These are phyloP conservation scores for Hericium erinaceus DNA, from an alignment of 768 basidiomycete species.

Conservation along the genomic window DNA sequence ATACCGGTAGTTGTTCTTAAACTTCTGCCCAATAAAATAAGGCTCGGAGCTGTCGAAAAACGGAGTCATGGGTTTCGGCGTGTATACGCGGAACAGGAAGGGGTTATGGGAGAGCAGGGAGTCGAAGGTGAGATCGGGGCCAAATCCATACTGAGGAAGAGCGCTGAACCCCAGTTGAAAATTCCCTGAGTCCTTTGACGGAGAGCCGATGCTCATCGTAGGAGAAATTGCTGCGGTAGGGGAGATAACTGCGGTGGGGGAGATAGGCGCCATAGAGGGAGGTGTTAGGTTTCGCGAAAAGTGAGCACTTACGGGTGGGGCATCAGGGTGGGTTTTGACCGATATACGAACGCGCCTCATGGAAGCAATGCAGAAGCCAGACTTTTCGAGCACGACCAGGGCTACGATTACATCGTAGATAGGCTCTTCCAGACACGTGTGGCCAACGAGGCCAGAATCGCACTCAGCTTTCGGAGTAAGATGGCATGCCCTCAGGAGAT, in stretches of 20 bases:
- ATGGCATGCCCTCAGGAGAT: no score
- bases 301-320: neutral
- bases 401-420: neutral
- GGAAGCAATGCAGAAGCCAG: neutral
- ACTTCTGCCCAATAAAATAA: slow-evolving; percentile 62
- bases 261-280: neutral
- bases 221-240: neutral
- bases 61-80: slow-evolving; percentile 51
- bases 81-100: slow-evolving; percentile 75
- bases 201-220: neutral
- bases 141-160: slow-evolving; percentile 70
- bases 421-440: neutral
- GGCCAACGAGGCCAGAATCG: neutral
- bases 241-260: neutral
- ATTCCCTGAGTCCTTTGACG: slow-evolving; percentile 12
- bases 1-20: slow-evolving; percentile 29
- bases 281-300: neutral
- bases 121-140: slow-evolving; percentile 51
- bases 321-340: neutral
- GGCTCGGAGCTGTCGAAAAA: slow-evolving; percentile 47
- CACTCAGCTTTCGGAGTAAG: neutral
- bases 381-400: neutral
- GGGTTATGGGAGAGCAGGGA: slow-evolving; percentile 53
- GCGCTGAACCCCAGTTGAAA: slow-evolving; percentile 18
- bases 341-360: neutral